Base-by-base conservation (phyloP, 177 flowering plant genomes). In the Vitis hybrid region DNA sequence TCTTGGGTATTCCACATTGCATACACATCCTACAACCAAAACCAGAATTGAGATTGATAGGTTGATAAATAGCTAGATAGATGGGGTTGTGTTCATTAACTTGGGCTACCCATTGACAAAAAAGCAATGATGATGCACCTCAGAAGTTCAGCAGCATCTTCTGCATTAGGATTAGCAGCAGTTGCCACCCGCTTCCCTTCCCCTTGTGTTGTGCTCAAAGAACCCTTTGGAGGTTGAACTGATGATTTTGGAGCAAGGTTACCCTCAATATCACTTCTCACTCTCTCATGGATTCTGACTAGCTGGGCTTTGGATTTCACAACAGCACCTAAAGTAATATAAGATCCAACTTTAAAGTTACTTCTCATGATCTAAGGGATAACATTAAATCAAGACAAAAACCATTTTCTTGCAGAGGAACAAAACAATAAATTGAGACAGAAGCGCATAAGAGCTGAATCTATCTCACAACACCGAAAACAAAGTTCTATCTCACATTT, bases 1-100 rank as follows among this genome's bases (percentile, higher is more conserved):
- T 89, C 79, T 94, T 94, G 4, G 98, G 99, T 75, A 94, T 73
- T 26, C 99, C 98, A 83, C 99, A 94, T 59, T 85, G 92, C 73
- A 90, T 17, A 74, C 99, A 94, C 92, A 94, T 87, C 83, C 99
- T 93, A 71, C 17, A 55, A 50, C 62, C 5, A 59, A 26, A 52
- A 56, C 49, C 10, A 54, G 56, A 19, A 12, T 11, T 4, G 23
- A 23, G 23, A 23, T 23, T 23, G 23, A 23, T 23, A 23, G 23
- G 23, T 2, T 23, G 19, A 52, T 7, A 62, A 12, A 49, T 2
- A 40, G 56, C 60, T 32, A 50, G 57, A 52, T 32, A 15, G 13
- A 10, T 17, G 40, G 23, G 23, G 21, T 32, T 23, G 34, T 23
- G 40, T 13, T 8, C 62, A 23, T 10, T 10, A 2, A 48, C 14